Evolutionary conservation across 495 filamentous ascomycete genomes (phyloP).

Genomic region (Daldinia childiae): DNA sequence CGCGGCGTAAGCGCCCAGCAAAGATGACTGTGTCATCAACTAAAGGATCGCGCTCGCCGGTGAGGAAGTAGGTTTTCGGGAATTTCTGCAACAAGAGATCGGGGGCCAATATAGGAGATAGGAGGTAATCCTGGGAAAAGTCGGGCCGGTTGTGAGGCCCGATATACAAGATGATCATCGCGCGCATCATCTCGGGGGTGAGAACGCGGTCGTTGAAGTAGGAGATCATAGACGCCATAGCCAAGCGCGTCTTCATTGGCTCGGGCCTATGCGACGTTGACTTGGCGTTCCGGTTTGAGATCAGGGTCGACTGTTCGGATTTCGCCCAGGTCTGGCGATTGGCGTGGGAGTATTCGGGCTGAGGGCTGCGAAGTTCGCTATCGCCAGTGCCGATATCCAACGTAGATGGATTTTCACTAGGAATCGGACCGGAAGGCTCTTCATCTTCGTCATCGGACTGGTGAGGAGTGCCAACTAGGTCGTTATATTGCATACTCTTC

Average conservation of each 20-base stretch:
- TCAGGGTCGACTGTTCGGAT: slow-evolving; percentile 40
- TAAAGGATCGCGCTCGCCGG: slow-evolving; percentile 92
- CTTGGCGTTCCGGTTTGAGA: slow-evolving; percentile 21
- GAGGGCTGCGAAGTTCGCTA: slow-evolving; percentile 40
- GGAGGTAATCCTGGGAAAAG: slow-evolving; percentile 88
- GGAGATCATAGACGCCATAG: slow-evolving; percentile 94
- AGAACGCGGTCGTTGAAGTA: slow-evolving; percentile 97
- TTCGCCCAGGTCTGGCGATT: slow-evolving; percentile 50
- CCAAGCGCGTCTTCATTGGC: slow-evolving; percentile 84
- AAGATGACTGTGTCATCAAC: slow-evolving; percentile 98
- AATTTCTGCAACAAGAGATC: slow-evolving; percentile 82
- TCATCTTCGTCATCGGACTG: slow-evolving; percentile 70
- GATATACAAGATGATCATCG: slow-evolving; percentile 98
- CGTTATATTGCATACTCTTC: slow-evolving; percentile 73
- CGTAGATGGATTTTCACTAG: slow-evolving; percentile 27
- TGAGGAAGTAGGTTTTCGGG: slow-evolving; percentile 91
- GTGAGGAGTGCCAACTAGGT: slow-evolving; percentile 69
- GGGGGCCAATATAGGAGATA: slow-evolving; percentile 89
- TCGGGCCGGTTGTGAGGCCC: slow-evolving; percentile 92
- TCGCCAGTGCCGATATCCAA: slow-evolving; percentile 21
- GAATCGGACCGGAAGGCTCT: slow-evolving; percentile 34
- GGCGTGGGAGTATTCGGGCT: slow-evolving; percentile 57
- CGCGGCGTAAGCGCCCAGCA: slow-evolving; percentile 83
- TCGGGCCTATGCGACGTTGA: slow-evolving; percentile 62
- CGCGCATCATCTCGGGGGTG: slow-evolving; percentile 97